Base-by-base conservation (phyloP, 495 filamentous ascomycete genomes). In the Hyaloscypha bicolor region DNA sequence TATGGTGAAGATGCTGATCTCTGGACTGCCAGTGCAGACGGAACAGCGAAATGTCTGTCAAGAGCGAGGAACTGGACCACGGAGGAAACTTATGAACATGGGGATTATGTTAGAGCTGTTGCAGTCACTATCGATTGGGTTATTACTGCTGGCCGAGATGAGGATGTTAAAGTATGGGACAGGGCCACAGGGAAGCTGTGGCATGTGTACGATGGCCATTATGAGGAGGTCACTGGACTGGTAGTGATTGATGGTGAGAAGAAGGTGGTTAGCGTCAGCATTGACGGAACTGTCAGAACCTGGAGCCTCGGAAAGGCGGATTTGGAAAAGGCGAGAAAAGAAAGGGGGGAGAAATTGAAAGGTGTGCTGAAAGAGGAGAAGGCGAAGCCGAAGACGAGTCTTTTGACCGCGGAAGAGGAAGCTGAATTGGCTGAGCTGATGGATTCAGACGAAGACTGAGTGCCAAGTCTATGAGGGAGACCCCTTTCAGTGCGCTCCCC, bases 101-200 rank as follows among this genome's bases (percentile, higher is more conserved):
- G 93, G 0, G 95, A 94, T 72, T 97, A 94, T 72, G 94, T 97
- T 19, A 84, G 92, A 58, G 93, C 93, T 63, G 85, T 98, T 60
- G 80, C 91, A 19, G 85, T 91, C 29, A 85, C 82, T 3, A 87
- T 87, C 4, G 85, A 89, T n/a, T 94, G 90, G 90, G 85, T 94
- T n/a, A 80, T 96, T 25, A 97, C 94, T 0, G 93, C 89, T 0
- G 97, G 95, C 64, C 80, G 95, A 63, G 93, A 97, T 74, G 95
- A 99, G 77, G 88, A 96, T 65, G 84, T 99, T 58, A 90, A 94
- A 66, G 86, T 97, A 14, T 99, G 94, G 94, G 90, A 97, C 74
- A 73, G 76, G 51, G 52, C 80, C 71, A 91, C 85, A 58, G 95
- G 93, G 19, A 84, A 90, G 68, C 82, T 97, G 55, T 82, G 90